Conservation (phyloP, 83 land plant species). For the Larix sibirica region DNA sequence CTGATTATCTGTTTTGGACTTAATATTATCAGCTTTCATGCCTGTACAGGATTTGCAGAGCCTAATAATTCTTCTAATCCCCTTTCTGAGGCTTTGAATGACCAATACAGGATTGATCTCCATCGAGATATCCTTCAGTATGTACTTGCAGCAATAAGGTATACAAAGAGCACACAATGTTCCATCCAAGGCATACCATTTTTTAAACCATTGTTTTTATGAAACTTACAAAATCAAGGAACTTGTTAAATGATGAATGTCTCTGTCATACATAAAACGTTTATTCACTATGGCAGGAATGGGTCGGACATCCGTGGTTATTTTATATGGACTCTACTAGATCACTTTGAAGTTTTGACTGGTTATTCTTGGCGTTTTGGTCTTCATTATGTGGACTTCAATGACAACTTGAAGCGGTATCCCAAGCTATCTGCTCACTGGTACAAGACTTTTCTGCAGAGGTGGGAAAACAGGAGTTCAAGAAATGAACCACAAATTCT, state of each 20-base stretch:
- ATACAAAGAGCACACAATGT: background rate
- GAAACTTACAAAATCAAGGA: background rate
- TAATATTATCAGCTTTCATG: too few species aligned
- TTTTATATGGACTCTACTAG: constrained; percentile 25
- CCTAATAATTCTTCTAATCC: background rate
- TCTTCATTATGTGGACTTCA: constrained; percentile 24
- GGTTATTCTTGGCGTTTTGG: constrained; percentile 20
- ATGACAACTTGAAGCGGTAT: constrained; percentile 30
- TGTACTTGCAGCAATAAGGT: background rate
- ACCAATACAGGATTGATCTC: background rate
- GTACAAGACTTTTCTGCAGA: constrained; percentile 25
- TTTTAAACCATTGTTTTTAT: background rate
- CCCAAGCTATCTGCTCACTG: constrained; percentile 54
- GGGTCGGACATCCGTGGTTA: constrained; percentile 16
- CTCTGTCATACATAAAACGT: background rate
- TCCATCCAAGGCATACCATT: background rate
- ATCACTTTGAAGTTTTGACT: constrained; percentile 15
- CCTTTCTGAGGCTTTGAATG: background rate
- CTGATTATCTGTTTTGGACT: background rate
- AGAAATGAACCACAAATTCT: background rate
- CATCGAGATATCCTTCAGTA: background rate
- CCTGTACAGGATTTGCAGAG: constrained; percentile 1
- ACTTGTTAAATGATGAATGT: background rate
- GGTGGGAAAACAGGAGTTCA: background rate
- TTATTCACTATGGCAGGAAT: constrained; percentile 5